Evolutionary conservation across 73 alveolate species (phyloP).

Genomic region (Paramecium tetraurelia): DNA sequence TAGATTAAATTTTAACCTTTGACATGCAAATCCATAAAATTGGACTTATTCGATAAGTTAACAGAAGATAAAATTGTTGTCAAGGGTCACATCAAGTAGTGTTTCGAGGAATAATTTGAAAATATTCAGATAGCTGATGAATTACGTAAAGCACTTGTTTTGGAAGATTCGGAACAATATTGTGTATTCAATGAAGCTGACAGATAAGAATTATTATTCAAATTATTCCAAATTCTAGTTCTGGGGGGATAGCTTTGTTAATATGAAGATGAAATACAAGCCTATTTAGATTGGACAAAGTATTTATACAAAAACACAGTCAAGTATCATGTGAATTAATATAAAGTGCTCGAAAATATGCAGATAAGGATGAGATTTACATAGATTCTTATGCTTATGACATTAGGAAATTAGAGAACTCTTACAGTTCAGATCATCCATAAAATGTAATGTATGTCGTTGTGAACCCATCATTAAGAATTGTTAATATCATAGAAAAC

Average conservation of each 20-base stretch:
- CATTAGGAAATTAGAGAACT: background rate
- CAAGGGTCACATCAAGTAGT: background rate
- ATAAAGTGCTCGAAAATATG: conserved; percentile 1
- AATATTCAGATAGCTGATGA: background rate
- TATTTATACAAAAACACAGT: conserved; percentile 29
- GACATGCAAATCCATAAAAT: background rate
- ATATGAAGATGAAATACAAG: conserved; percentile 32
- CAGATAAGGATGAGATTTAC: conserved; percentile 41
- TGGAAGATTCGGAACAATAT: conserved; percentile 37
- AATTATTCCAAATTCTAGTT: background rate
- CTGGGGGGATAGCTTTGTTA: conserved; percentile 34
- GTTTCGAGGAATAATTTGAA: conserved; percentile 36
- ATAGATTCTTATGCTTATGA: conserved; percentile 20
- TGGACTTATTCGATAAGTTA: conserved; percentile 38
- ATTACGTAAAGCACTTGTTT: background rate
- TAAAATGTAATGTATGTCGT: conserved; percentile 8
- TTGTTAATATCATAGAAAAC: background rate
- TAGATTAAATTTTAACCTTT: background rate
- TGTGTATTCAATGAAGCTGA: conserved; percentile 29
- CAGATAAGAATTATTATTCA: conserved; percentile 40
- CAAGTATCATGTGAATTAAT: background rate
- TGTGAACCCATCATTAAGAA: conserved; percentile 31
- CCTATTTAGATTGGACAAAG: conserved; percentile 37
- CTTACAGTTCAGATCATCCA: background rate
- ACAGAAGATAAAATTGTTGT: background rate